phyloP scores from a whole-genome alignment of 441 rosid genomes.

The Corymbia calophylla region DNA sequence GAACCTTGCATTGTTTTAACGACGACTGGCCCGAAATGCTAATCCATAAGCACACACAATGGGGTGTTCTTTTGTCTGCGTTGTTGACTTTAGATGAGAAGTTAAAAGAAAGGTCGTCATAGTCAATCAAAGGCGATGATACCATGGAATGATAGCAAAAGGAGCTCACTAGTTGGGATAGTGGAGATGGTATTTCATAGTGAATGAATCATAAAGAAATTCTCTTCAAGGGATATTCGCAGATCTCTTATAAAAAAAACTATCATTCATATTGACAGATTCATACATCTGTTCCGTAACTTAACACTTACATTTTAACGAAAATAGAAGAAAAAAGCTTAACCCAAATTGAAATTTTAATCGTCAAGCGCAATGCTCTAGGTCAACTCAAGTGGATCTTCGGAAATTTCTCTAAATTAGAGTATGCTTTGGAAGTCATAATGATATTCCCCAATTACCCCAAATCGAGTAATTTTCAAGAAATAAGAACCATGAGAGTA shows the following conservation, averaged over 20 bases:
- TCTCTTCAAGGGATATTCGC: not conserved
- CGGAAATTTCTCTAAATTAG: not conserved
- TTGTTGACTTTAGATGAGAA: not conserved
- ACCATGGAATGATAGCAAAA: not conserved
- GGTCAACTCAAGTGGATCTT: not conserved
- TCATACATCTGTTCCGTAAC: not conserved
- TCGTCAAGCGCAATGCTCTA: not conserved
- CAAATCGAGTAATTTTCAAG: not conserved
- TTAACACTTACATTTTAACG: not conserved
- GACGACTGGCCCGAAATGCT: not conserved
- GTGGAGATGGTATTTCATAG: too few relatives aligned
- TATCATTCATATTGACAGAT: not conserved
- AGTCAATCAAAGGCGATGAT: not conserved
- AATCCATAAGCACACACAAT: not conserved
- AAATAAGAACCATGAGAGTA: not conserved
- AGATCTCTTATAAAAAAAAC: not conserved
- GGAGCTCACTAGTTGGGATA: not conserved
- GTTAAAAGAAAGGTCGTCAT: not conserved
- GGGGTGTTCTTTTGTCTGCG: not conserved
- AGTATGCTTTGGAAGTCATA: not conserved
- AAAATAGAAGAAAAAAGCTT: not conserved
- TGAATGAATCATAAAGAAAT: not conserved
- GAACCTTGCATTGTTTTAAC: not conserved
- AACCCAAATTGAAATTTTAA: not conserved
- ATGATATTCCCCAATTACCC: not conserved